Evolutionary conservation across 495 filamentous ascomycete genomes (phyloP).

Genomic region (Oleoguttula mirabilis): DNA sequence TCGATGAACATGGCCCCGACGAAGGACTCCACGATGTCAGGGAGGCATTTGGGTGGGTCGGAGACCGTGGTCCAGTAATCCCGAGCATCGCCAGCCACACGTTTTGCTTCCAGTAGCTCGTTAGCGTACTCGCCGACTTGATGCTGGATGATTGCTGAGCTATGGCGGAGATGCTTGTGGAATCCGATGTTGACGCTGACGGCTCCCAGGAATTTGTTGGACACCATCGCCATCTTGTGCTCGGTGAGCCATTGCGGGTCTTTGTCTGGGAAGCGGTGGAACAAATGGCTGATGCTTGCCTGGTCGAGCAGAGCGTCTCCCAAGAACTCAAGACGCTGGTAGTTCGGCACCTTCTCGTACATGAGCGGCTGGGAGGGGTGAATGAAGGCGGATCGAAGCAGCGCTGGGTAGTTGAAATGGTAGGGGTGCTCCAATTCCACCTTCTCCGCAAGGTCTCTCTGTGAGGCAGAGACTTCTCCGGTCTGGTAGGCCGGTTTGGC

Average conservation of each 20-base stretch:
- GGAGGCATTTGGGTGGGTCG: constrained; percentile 71
- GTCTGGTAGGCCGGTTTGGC: constrained; percentile 59
- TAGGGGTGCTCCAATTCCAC: constrained; percentile 61
- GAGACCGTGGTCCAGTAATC: constrained; percentile 68
- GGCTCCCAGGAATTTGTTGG: constrained; percentile 85
- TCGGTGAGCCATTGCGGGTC: constrained; percentile 98
- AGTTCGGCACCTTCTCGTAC: constrained; percentile 69
- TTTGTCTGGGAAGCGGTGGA: constrained; percentile 56
- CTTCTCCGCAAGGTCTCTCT: constrained; percentile 54
- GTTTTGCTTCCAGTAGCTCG: constrained; percentile 49
- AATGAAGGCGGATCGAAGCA: constrained; percentile 75
- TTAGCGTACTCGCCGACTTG: constrained; percentile 59
- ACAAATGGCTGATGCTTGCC: constrained; percentile 71
- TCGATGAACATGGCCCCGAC: constrained; percentile 88
- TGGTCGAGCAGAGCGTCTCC: constrained; percentile 87
- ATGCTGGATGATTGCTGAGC: constrained; percentile 43
- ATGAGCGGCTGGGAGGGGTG: constrained; percentile 69
- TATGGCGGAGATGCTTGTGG: constrained; percentile 58
- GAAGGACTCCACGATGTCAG: constrained; percentile 84
- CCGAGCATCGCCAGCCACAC: constrained; percentile 37
- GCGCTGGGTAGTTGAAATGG: constrained; percentile 62
- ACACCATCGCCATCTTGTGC: constrained; percentile 98
- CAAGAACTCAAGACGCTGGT: constrained; percentile 87
- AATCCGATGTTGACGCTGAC: constrained; percentile 65
- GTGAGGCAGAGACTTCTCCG: constrained; percentile 41